These are phyloP conservation scores for Kwoniella bestiolae DNA, from an alignment of 768 basidiomycete species.

Conservation along the genomic window DNA sequence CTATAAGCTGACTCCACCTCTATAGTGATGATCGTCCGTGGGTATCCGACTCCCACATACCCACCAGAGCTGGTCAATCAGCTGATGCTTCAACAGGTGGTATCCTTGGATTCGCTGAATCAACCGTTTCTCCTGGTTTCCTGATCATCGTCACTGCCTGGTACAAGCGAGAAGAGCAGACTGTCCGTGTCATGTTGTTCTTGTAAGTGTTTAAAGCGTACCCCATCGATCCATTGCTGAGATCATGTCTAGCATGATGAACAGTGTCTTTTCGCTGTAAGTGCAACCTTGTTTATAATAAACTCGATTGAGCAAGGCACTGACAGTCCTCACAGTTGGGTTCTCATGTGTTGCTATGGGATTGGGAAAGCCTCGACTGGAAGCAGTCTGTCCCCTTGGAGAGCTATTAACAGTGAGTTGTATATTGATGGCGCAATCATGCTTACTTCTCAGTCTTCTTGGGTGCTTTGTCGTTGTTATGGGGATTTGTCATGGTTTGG, in stretches of 20 bases:
- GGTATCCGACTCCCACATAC: not conserved
- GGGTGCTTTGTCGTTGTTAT: slow-evolving; percentile 26
- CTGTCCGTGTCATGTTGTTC: slow-evolving; percentile 10
- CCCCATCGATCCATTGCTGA: not conserved
- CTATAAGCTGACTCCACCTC: not conserved
- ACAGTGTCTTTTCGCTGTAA: slow-evolving; percentile 33
- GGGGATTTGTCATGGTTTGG: slow-evolving; percentile 19
- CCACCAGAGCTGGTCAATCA: not conserved
- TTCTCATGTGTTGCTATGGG: slow-evolving; percentile 26
- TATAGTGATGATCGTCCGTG: slow-evolving; percentile 2
- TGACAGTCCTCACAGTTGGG: too few relatives aligned
- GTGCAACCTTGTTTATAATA: too few relatives aligned
- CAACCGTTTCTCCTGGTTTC: slow-evolving; percentile 19
- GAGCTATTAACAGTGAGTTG: slow-evolving; percentile 26
- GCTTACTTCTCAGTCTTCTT: slow-evolving; percentile 23
- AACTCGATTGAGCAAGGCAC: too few relatives aligned
- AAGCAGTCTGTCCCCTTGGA: slow-evolving; percentile 18
- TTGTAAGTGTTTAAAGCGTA: slow-evolving; percentile 7
- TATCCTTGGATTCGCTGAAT: slow-evolving; percentile 19
- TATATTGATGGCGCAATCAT: not conserved
- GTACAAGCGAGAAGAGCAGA: slow-evolving; percentile 26
- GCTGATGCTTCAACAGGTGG: too few relatives aligned
- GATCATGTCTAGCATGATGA: slow-evolving; percentile 21
- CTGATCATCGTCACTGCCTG: slow-evolving; percentile 25
- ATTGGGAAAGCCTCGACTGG: slow-evolving; percentile 23